phyloP scores from a whole-genome alignment of 106 monocot species.

The Dioscorea dumetorum region DNA sequence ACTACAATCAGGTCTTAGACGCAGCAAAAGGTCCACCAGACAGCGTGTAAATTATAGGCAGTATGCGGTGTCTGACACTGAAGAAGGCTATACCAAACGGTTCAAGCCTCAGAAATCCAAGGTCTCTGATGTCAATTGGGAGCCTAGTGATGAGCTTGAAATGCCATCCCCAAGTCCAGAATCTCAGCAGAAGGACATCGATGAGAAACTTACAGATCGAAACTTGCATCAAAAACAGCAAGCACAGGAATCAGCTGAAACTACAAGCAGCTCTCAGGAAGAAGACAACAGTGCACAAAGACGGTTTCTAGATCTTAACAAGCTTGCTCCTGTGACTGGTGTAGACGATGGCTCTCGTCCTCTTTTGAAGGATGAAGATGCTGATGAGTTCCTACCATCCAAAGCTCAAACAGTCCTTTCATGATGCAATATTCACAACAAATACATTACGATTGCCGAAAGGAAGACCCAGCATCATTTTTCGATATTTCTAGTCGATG shows the following conservation, averaged over 20 bases:
- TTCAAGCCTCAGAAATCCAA: constrained; percentile 16
- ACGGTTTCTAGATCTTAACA: constrained; percentile 80
- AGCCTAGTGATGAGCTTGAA: constrained; percentile 48
- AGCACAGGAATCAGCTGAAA: constrained; percentile 14
- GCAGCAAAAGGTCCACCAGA: constrained; percentile 74
- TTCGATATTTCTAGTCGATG: too few relatives aligned
- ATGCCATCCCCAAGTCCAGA: constrained; percentile 44
- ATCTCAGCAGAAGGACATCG: constrained; percentile 27
- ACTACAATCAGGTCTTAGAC: constrained; percentile 57
- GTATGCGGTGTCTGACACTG: constrained; percentile 68
- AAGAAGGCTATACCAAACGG: constrained; percentile 37
- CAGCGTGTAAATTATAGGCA: constrained; percentile 62
- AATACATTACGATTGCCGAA: too few relatives aligned
- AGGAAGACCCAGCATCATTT: too few relatives aligned
- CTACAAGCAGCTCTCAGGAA: constrained; percentile 11
- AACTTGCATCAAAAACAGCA: constrained; percentile 10
- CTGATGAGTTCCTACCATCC: too few relatives aligned
- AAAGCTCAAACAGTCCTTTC: too few relatives aligned
- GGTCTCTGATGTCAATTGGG: constrained; percentile 33
- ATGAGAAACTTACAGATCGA: constrained; percentile 20
- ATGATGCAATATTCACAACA: too few relatives aligned
- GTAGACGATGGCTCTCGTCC: constrained; percentile 53
- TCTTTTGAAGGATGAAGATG: constrained; percentile 34
- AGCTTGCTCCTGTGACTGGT: constrained; percentile 72
- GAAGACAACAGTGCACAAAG: constrained; percentile 22